Evolutionary conservation across 768 basidiomycete genomes (phyloP), one percentile per base, ranked within the genome.

Genomic region (Suillus occidentalis): DNA sequence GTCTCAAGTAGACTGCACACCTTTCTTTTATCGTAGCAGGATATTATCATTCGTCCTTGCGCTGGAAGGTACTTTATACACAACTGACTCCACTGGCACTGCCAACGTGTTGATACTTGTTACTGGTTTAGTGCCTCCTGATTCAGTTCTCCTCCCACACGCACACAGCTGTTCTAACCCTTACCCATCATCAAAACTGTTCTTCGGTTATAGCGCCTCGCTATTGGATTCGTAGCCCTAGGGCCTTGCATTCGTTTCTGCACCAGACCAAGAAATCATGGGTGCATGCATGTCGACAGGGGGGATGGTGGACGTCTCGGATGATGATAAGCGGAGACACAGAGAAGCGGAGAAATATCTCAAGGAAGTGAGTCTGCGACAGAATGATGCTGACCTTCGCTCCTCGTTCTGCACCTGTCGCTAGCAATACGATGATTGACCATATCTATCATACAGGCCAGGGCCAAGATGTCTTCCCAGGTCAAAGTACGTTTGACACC

Each of bases 231-330:
- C 45, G 63, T 67, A 62, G 60, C 66, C 70, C 42, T 20, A 65
- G 66, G 64, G 40, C 58, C 20, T 7, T 31, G 2, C 55, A 60
- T 60, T 40, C 37, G 37, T 45, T 43, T 40, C 64, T 63, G 58
- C 52, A 67, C 60, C 63, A 65, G 28, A 58, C 61, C 52, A 7
- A 0, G 56, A 31, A 61, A 42, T 66, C 66, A 92, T 94, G 91
- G 94, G 95, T 66, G 85, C 85, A 43, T 96, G 94, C 75, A 78
- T 94, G 71, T 95, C 94, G 31, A 80, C 89, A 13, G 58, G 76
- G 14, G 79, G 79, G 0, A 80, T 79, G 6, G 76, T 83, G 2
- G 91, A 89, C 60, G 81, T 90, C 8, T 81, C 84, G 12, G 92
- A 94, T 60, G 85, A 89, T 49, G 91, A 92, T 69, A 88, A 82